Conservation (phyloP, 106 monocot species). For the Allium sativum region DNA sequence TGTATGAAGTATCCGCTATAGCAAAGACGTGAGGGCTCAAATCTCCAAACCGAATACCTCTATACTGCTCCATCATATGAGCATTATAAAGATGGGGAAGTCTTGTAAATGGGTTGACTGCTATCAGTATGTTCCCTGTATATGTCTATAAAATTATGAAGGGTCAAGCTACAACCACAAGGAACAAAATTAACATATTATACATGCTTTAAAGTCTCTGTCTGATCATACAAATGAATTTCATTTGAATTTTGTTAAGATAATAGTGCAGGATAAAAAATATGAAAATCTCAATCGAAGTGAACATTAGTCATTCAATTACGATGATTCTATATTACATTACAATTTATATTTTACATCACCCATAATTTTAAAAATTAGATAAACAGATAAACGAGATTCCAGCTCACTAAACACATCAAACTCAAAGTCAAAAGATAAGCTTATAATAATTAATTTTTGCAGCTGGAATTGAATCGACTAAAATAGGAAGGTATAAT, state of each 20-base stretch:
- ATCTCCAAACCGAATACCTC: constrained; percentile 41
- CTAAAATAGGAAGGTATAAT: too few species aligned
- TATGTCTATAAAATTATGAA: constrained; percentile 39
- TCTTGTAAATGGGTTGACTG: constrained; percentile 53
- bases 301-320: not conserved
- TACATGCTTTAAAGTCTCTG: not conserved
- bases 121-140: constrained; percentile 57
- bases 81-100: constrained; percentile 54
- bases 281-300: too few species aligned
- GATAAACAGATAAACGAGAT: too few species aligned
- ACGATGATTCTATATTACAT: not conserved
- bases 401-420: too few species aligned
- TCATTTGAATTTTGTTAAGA: too few species aligned
- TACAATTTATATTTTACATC: too few species aligned
- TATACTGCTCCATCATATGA: constrained; percentile 68
- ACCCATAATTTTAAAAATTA: too few species aligned
- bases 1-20: constrained; percentile 51
- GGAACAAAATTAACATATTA: not conserved
- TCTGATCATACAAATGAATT: not conserved
- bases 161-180: constrained; percentile 11
- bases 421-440: too few species aligned
- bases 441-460: too few species aligned
- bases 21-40: constrained; percentile 63
- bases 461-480: too few species aligned
- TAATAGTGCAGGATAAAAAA: too few species aligned